These are phyloP conservation scores for Stylosanthes scabra DNA, from an alignment of 331 rosid genomes.

Conservation along the genomic window DNA sequence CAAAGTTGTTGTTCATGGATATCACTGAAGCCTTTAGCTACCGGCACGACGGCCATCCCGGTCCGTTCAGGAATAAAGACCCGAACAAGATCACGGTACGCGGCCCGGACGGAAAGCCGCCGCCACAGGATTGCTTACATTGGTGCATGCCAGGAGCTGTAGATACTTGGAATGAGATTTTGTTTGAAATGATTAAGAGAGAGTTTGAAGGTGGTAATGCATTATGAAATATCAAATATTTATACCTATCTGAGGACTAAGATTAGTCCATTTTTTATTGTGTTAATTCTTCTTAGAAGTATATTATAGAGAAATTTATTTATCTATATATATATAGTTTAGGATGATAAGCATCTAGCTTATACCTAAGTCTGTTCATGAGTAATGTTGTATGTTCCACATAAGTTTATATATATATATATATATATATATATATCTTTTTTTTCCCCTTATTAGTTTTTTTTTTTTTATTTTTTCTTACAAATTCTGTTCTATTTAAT, in stretches of 20 bases:
- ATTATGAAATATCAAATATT: slow-evolving; percentile 46
- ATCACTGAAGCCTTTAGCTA: slow-evolving; percentile 78
- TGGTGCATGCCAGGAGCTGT: slow-evolving; percentile 99
- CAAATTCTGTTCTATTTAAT: neutral
- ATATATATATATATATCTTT: too few relatives aligned
- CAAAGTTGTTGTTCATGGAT: slow-evolving; percentile 82
- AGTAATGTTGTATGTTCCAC: slow-evolving; percentile 9
- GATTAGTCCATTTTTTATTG: slow-evolving; percentile 22
- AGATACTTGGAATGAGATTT: slow-evolving; percentile 96
- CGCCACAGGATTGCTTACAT: slow-evolving; percentile 99
- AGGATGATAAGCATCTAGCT: slow-evolving; percentile 37
- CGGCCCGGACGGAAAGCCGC: slow-evolving; percentile 89
- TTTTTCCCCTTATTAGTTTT: neutral
- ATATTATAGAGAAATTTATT: slow-evolving; percentile 42
- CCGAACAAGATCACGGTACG: slow-evolving; percentile 90
- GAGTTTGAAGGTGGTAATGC: slow-evolving; percentile 59
- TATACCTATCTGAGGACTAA: slow-evolving; percentile 18
- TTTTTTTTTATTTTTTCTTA: too few relatives aligned
- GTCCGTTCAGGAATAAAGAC: slow-evolving; percentile 81
- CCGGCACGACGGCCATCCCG: slow-evolving; percentile 98
- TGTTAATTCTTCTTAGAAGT: neutral
- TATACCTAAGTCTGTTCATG: slow-evolving; percentile 19
- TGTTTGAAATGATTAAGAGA: slow-evolving; percentile 73
- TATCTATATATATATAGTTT: slow-evolving; percentile 35
- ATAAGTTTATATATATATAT: neutral